Percentiles rank a stretch among this genome's conserved stretches.
These are phyloP conservation scores for Fusarium sp. DNA, from an alignment of 2,329 filamentous ascomycete genomes.

Conservation along the genomic window DNA sequence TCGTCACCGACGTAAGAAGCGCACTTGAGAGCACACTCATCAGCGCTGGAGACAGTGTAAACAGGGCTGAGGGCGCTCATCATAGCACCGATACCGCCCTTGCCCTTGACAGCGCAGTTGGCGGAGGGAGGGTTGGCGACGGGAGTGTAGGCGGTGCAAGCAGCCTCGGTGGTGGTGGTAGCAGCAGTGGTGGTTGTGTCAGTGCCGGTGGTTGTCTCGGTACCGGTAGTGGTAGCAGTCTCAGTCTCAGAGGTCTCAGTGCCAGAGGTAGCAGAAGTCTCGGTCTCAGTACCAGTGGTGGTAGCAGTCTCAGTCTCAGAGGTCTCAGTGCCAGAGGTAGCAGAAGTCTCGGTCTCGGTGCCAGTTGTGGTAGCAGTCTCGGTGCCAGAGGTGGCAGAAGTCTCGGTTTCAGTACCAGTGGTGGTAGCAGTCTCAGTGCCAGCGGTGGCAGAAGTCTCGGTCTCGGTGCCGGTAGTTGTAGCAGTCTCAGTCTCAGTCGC, in stretches of 20 bases:
- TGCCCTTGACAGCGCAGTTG: slow-evolving; percentile 4
- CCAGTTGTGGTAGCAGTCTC: slow-evolving; percentile 3
- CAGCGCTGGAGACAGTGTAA: background rate
- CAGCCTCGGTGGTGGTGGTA: background rate
- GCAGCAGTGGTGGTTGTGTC: background rate
- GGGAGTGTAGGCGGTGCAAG: slow-evolving; percentile 12
- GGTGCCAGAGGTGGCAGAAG: background rate
- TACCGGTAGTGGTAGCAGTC: background rate
- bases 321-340: background rate
- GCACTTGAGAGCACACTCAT: slow-evolving; percentile 3
- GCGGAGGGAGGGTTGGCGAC: background rate
- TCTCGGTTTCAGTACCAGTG: background rate
- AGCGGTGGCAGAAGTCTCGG: background rate
- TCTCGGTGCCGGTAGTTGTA: background rate
- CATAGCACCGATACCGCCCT: background rate
- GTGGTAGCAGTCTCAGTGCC: background rate
- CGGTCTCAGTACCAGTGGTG: background rate
- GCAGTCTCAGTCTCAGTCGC: background rate
- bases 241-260: background rate
- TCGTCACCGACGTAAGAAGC: background rate
- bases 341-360: background rate
- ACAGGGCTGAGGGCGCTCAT: background rate
- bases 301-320: background rate
- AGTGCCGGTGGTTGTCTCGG: background rate
- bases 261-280: background rate